Evolutionary conservation across 1,284 basidiomycete species (phyloP).

Genomic region (Ganoderma multipileum): DNA sequence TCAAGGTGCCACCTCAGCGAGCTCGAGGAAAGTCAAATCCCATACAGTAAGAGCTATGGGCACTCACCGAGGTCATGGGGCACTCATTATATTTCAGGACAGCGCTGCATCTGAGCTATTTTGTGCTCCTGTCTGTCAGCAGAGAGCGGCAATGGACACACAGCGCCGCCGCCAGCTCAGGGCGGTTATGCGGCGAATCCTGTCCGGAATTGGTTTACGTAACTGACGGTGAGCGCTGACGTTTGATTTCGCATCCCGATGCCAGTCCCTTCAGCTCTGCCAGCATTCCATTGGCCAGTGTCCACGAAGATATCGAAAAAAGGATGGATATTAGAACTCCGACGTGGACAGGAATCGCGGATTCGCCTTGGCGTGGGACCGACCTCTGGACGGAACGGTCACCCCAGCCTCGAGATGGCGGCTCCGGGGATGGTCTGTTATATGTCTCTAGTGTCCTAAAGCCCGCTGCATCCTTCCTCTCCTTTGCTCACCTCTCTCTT

Average conservation of each 20-base stretch:
- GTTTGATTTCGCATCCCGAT: neutral
- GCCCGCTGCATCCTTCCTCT: slow-evolving; percentile 15
- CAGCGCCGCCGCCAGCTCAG: neutral
- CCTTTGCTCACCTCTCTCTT: slow-evolving; percentile 10
- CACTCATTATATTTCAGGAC: neutral
- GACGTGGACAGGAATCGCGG: neutral
- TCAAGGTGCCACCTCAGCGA: neutral
- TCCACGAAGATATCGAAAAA: neutral
- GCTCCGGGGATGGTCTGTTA: slow-evolving; percentile 1
- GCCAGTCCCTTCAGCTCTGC: neutral
- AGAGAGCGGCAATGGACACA: neutral
- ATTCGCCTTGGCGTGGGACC: neutral
- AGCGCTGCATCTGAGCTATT: slow-evolving; percentile 32
- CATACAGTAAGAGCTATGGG: neutral
- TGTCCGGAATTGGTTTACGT: neutral
- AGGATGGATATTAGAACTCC: neutral
- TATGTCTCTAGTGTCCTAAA: slow-evolving; percentile 11
- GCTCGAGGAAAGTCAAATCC: neutral
- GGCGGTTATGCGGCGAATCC: neutral
- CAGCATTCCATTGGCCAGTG: neutral
- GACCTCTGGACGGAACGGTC: neutral
- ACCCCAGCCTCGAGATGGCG: neutral
- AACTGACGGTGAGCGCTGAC: neutral
- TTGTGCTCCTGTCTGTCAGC: neutral
- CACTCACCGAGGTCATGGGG: neutral